Evolutionary conservation across 345 rosid genomes (phyloP), one percentile per base, ranked within the genome.

Genomic region (Linum tenue): DNA sequence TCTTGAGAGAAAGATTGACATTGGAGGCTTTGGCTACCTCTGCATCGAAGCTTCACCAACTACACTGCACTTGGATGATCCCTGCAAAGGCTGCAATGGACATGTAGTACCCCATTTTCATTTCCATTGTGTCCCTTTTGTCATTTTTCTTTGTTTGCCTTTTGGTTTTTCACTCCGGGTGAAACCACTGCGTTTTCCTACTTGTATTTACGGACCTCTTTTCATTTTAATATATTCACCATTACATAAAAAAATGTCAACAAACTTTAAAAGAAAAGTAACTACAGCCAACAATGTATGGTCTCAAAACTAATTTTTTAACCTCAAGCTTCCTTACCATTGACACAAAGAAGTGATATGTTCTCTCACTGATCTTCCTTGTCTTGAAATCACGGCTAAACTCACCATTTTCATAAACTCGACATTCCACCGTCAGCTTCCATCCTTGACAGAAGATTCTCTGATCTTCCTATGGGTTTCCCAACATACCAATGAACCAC

Each of bases 401-500:
- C 61, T 83, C 88, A 17, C 90, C 86, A 1, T 91, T 81, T 77
- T 90, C 96, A 67, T 84, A 80, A 22, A 85, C 77, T 14, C 97
- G 92, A 70, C 67, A 0, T 83, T 86, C 97, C 99, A 94, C 48
- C 79, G 66, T 64, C 92, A 94, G 44, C 70, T 76, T 53, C 95
- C 97, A 5, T 85, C 83, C 43, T 59, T 69, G 60, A 86, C 72
- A 7, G 74, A 40, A 50, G 90, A 71, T 88, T 88, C 80, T 86
- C 96, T 74, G 77, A 73, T 62, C 79, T 86, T 64, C 73, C 77
- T 22, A 92, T 85, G 39, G 96, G 87, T 77, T 85, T 90, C 2
- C 89, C 92, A 16, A 75, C 72, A 60, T 90, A 95, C 42, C 86
- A 86, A 35, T 97, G 96, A 76, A 90, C 87, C 68, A 90, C 76